These are phyloP conservation scores for Cyclotella choctawhatcheeana DNA, from an alignment of 108 stramenopile genomes.

Conservation along the genomic window DNA sequence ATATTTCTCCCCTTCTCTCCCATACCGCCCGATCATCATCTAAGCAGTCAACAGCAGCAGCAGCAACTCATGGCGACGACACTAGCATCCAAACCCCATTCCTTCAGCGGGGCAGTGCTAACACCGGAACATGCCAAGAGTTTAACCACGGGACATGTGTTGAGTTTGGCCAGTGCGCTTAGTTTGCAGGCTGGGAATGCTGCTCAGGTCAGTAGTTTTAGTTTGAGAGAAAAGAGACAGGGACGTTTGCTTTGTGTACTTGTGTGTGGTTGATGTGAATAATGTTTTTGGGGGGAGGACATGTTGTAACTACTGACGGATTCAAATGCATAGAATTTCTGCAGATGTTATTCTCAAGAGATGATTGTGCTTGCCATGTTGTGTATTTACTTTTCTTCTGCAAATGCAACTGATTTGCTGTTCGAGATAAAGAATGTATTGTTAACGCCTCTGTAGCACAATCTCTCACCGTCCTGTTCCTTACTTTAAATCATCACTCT, in stretches of 20 bases:
- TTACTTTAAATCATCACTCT: neutral
- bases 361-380: too few relatives aligned
- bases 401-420: too few relatives aligned
- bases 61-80: slow-evolving; percentile 2
- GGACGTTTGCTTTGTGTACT: neutral
- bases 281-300: too few relatives aligned
- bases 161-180: slow-evolving; percentile 68
- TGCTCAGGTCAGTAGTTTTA: slow-evolving; percentile 15
- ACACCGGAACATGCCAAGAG: slow-evolving; percentile 82
- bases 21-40: too few relatives aligned
- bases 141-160: slow-evolving; percentile 60
- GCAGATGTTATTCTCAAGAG: too few relatives aligned
- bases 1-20: too few relatives aligned
- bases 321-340: too few relatives aligned
- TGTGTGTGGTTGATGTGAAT: neutral
- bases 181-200: slow-evolving; percentile 46
- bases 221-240: neutral
- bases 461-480: too few relatives aligned
- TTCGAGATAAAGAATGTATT: too few relatives aligned
- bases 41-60: neutral
- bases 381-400: too few relatives aligned
- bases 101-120: slow-evolving; percentile 81
- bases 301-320: too few relatives aligned
- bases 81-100: slow-evolving; percentile 79
- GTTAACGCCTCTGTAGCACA: too few relatives aligned